These are phyloP conservation scores for Colletotrichum sp. DNA, from an alignment of 2,329 filamentous ascomycete genomes.

Conservation along the genomic window DNA sequence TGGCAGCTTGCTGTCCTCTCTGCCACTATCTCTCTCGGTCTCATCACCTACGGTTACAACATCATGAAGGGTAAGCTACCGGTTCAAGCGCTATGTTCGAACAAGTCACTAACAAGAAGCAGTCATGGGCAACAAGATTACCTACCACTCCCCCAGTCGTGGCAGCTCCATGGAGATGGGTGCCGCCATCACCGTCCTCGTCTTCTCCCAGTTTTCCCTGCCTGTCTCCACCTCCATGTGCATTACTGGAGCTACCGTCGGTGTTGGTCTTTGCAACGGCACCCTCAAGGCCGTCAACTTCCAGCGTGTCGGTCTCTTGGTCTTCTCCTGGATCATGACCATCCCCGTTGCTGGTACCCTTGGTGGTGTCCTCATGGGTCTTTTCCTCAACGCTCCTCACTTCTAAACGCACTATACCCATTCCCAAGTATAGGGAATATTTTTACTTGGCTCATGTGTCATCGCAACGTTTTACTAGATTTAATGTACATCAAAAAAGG, in stretches of 20 bases:
- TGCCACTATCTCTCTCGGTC: conserved; percentile 66
- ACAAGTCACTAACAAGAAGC: conserved; percentile 23
- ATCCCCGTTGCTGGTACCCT: conserved; percentile 47
- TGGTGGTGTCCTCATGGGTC: conserved; percentile 44
- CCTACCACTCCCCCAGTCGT: conserved; percentile 65
- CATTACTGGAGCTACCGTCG: conserved; percentile 80
- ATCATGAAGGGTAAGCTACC: conserved; percentile 74
- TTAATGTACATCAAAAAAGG: conserved; percentile 8
- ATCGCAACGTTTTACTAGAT: neutral
- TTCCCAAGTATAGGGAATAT: neutral
- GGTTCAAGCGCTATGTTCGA: neutral
- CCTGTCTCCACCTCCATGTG: conserved; percentile 82
- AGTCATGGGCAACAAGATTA: conserved; percentile 85
- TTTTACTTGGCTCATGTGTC: neutral
- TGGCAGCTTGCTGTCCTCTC: conserved; percentile 80
- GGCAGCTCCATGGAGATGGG: conserved; percentile 81
- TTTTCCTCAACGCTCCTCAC: conserved; percentile 43
- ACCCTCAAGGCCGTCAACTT: conserved; percentile 76
- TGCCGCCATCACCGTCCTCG: conserved; percentile 75
- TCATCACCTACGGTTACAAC: conserved; percentile 81
- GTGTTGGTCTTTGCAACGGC: conserved; percentile 80
- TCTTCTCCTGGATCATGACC: conserved; percentile 69
- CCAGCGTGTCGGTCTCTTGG: conserved; percentile 71
- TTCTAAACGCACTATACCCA: conserved; percentile 6
- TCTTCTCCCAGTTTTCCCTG: conserved; percentile 78